Evolutionary conservation across 352 stramenopile genomes (phyloP).

Genomic region (Pythium inflatum): DNA sequence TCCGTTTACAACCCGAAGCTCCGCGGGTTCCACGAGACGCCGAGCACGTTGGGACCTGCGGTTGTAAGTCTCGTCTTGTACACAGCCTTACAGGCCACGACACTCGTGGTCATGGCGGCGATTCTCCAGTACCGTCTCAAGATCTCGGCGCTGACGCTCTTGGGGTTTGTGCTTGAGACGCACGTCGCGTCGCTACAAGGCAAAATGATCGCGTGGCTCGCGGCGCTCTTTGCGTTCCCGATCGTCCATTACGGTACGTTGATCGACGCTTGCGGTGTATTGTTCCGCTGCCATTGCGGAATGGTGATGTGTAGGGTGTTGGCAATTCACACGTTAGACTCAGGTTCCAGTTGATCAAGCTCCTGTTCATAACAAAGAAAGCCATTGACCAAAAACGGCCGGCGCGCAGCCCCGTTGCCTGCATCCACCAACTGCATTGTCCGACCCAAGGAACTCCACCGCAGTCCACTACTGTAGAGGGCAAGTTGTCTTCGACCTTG

Average conservation of each 20-base stretch:
- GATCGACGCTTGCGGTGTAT: too few species aligned
- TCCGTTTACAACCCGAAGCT: constrained; percentile 58
- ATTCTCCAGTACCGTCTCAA: constrained; percentile 17
- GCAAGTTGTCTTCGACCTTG: too few species aligned
- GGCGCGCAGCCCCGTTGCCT: too few species aligned
- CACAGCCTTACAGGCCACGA: not conserved
- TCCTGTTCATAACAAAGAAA: too few species aligned
- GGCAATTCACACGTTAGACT: too few species aligned
- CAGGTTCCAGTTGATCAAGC: too few species aligned
- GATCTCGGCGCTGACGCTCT: constrained; percentile 11
- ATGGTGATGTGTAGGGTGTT: too few species aligned
- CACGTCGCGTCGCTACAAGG: constrained; percentile 21
- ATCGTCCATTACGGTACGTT: constrained; percentile 29
- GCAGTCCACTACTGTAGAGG: too few species aligned
- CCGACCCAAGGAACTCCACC: too few species aligned
- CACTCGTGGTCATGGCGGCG: constrained; percentile 5
- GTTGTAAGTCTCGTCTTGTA: constrained; percentile 18
- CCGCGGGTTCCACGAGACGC: constrained; percentile 53
- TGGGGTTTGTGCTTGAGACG: constrained; percentile 27
- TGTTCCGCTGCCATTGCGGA: too few species aligned
- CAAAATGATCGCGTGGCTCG: constrained; percentile 23
- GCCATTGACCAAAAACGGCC: too few species aligned
- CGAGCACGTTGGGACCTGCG: constrained; percentile 42
- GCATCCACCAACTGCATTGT: too few species aligned
- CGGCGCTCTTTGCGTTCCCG: constrained; percentile 20